Percentiles rank a stretch among this genome's conserved stretches.
Conservation (phyloP, 768 basidiomycete genomes). For the Naganishia kalamii region DNA sequence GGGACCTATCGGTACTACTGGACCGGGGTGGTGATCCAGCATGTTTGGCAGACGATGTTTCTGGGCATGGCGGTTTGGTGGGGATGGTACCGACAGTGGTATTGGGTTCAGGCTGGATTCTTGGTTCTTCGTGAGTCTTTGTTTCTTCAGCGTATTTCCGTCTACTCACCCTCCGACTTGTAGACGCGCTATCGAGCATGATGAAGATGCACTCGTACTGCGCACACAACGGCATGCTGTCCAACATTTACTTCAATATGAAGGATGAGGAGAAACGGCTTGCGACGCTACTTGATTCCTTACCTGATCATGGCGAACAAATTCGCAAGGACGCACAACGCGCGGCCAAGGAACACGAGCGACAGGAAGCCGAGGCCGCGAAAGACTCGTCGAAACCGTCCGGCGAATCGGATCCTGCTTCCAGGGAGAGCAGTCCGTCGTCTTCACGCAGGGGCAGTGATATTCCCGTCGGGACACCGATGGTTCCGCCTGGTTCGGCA, state of each 20-base stretch:
- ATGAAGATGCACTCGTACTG: conserved; percentile 84
- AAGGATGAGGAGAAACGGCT: conserved; percentile 51
- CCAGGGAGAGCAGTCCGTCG: conserved; percentile 51
- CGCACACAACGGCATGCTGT: conserved; percentile 76
- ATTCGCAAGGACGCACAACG: conserved; percentile 42
- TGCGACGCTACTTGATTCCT: conserved; percentile 21
- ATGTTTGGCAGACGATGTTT: conserved; percentile 66
- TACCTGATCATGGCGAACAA: conserved; percentile 27
- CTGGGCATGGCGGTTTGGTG: conserved; percentile 71
- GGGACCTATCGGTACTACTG: conserved; percentile 78
- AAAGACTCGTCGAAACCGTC: neutral
- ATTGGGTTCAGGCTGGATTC: conserved; percentile 75
- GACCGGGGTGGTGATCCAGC: conserved; percentile 71
- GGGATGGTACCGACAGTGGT: conserved; percentile 92
- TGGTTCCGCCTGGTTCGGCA: conserved; percentile 36
- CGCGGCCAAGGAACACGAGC: conserved; percentile 50
- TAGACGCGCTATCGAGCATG: conserved; percentile 61
- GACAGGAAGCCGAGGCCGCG: conserved; percentile 52
- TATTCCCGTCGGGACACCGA: conserved; percentile 45
- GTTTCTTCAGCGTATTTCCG: conserved; percentile 31
- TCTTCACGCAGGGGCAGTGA: conserved; percentile 43
- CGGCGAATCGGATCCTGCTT: neutral
- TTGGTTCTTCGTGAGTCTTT: conserved; percentile 43
- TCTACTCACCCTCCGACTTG: neutral
- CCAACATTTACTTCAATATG: conserved; percentile 44